These are phyloP conservation scores for Pezicula carpinea DNA, from an alignment of 2,329 filamentous ascomycete genomes.

Conservation along the genomic window DNA sequence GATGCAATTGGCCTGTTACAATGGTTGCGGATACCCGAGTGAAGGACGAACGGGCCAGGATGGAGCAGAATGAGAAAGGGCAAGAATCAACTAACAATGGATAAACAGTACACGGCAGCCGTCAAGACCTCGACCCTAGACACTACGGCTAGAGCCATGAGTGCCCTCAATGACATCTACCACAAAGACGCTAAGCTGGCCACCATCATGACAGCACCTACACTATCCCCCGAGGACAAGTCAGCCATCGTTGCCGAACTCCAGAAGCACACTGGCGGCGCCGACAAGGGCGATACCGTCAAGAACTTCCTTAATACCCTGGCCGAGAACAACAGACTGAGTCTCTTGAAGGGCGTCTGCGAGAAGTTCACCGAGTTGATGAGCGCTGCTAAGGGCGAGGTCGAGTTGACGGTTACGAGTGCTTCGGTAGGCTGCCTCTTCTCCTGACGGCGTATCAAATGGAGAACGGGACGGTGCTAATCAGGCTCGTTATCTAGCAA, in stretches of 20 bases:
- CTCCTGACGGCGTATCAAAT: background rate
- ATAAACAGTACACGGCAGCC: conserved; percentile 82
- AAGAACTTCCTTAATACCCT: conserved; percentile 91
- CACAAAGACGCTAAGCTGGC: conserved; percentile 79
- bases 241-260: conserved; percentile 80
- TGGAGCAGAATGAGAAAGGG: background rate
- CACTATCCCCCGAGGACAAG: conserved; percentile 77
- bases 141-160: conserved; percentile 74
- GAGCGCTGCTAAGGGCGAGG: conserved; percentile 83
- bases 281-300: conserved; percentile 71
- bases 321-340: conserved; percentile 94
- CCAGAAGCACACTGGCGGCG: conserved; percentile 69
- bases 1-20: background rate
- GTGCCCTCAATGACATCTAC: conserved; percentile 65
- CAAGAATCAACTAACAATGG: conserved; percentile 8
- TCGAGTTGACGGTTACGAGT: conserved; percentile 88
- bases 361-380: conserved; percentile 87
- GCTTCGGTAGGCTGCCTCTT: conserved; percentile 60
- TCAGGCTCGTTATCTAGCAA: conserved; percentile 44
- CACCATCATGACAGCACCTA: conserved; percentile 73
- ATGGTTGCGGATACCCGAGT: background rate
- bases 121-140: conserved; percentile 85
- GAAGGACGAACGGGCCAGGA: background rate
- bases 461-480: conserved; percentile 7
- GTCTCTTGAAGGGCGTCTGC: conserved; percentile 73